phyloP scores from a whole-genome alignment of 108 stramenopile species.

The Cylindrotheca fusiformis region DNA sequence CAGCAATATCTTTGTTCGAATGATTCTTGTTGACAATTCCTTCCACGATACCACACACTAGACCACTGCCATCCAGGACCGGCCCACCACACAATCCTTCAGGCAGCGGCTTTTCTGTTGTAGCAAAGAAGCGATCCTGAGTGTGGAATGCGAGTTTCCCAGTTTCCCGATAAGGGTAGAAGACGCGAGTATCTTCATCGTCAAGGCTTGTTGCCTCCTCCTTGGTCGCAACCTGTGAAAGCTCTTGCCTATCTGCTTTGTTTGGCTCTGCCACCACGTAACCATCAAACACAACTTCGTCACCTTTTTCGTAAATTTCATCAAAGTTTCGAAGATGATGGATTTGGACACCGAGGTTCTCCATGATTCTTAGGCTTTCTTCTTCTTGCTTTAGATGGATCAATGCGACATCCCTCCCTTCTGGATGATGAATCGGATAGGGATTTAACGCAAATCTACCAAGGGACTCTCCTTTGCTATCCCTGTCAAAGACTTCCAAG shows the following conservation, averaged over 20 bases:
- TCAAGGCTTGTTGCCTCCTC: slow-evolving; percentile 13
- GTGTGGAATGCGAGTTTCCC: slow-evolving; percentile 62
- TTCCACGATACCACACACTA: slow-evolving; percentile 75
- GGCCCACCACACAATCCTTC: slow-evolving; percentile 87
- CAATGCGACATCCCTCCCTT: slow-evolving; percentile 69
- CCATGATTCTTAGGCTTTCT: slow-evolving; percentile 47
- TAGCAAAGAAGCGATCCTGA: slow-evolving; percentile 74
- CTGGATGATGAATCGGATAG: slow-evolving; percentile 79
- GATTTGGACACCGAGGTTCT: slow-evolving; percentile 59
- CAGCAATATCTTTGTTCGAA: slow-evolving; percentile 60
- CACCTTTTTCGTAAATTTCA: slow-evolving; percentile 64
- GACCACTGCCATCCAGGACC: slow-evolving; percentile 47
- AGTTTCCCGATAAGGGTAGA: slow-evolving; percentile 59
- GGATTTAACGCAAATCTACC: slow-evolving; percentile 78
- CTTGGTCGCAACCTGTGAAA: slow-evolving; percentile 6
- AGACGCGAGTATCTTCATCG: slow-evolving; percentile 54
- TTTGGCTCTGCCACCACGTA: slow-evolving; percentile 67
- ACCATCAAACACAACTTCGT: slow-evolving; percentile 72
- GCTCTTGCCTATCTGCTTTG: slow-evolving; percentile 27
- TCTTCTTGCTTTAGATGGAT: slow-evolving; percentile 81
- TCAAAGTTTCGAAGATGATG: slow-evolving; percentile 55
- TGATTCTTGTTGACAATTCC: slow-evolving; percentile 75
- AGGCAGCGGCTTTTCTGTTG: slow-evolving; percentile 65
- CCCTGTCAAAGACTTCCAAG: slow-evolving; percentile 44
- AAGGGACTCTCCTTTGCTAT: slow-evolving; percentile 41